phyloP scores from a whole-genome alignment of 1,139 yeast genomes.

The Zygosaccharomyces sapae region DNA sequence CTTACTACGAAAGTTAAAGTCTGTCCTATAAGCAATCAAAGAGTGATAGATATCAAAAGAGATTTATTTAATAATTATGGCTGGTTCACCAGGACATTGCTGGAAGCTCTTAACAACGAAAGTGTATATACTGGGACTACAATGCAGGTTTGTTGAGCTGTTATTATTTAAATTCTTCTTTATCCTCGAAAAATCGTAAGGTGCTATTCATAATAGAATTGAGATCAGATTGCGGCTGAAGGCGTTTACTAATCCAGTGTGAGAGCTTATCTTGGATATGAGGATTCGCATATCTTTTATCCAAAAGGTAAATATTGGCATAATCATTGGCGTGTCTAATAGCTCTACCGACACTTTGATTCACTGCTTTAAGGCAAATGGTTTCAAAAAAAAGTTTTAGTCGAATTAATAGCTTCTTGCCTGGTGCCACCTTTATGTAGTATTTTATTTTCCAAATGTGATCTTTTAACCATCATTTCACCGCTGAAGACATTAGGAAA shows the following conservation, averaged over 20 bases:
- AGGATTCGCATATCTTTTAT: conserved; percentile 50
- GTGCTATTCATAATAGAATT: conserved; percentile 23
- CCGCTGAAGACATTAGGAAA: conserved; percentile 84
- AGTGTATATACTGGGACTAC: conserved; percentile 33
- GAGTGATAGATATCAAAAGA: conserved; percentile 35
- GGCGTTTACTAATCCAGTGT: conserved; percentile 64
- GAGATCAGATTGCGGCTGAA: conserved; percentile 24
- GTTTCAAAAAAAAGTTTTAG: conserved; percentile 63
- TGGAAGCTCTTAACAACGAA: conserved; percentile 25
- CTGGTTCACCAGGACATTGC: conserved; percentile 34
- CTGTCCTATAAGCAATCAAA: conserved; percentile 37
- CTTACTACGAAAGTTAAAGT: conserved; percentile 36
- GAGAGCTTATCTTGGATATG: conserved; percentile 63
- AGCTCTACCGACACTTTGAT: conserved; percentile 91
- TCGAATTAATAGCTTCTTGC: conserved; percentile 31
- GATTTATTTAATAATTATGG: conserved; percentile 34
- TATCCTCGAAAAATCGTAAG: conserved; percentile 22
- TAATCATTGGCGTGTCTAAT: conserved; percentile 81
- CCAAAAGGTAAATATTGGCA: conserved; percentile 69
- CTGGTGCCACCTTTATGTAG: conserved; percentile 27
- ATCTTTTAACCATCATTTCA: conserved; percentile 70
- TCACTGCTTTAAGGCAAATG: conserved; percentile 85
- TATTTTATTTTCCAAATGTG: conserved; percentile 53
- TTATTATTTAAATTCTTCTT: not conserved
- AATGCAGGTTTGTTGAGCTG: conserved; percentile 10